Conservation (phyloP, 2,329 filamentous ascomycete species). For the Amphichorda felina region DNA sequence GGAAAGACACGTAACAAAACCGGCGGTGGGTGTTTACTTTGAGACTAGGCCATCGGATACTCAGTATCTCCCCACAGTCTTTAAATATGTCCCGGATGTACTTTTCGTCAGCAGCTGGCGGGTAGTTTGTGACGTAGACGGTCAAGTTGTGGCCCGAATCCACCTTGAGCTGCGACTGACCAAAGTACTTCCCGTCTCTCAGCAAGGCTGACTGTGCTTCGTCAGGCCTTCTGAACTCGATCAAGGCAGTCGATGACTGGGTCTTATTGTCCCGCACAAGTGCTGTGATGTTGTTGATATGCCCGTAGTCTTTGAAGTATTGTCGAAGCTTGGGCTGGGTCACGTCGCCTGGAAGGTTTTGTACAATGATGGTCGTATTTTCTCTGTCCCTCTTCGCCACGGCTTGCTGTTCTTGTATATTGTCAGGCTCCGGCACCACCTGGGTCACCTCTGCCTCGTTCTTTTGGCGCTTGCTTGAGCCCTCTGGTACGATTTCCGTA, state of each 20-base stretch:
- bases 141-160: conserved; percentile 66
- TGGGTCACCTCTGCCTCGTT: conserved; percentile 15
- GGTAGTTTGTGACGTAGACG: conserved; percentile 85
- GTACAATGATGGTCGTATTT: conserved; percentile 74
- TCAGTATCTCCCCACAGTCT: conserved; percentile 70
- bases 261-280: conserved; percentile 45
- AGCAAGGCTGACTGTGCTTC: conserved; percentile 74
- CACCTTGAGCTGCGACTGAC: conserved; percentile 62
- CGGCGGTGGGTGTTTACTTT: conserved; percentile 80
- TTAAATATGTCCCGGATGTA: conserved; percentile 59
- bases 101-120: conserved; percentile 59
- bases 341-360: conserved; percentile 58
- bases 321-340: conserved; percentile 66
- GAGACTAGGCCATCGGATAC: conserved; percentile 80
- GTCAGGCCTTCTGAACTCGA: conserved; percentile 75
- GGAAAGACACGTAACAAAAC: conserved; percentile 94
- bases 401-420: conserved; percentile 10
- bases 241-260: conserved; percentile 56
- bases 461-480: conserved; percentile 55
- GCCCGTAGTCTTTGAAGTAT: conserved; percentile 86
- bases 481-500: conserved; percentile 27
- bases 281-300: conserved; percentile 65
- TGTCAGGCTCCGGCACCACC: conserved; percentile 9
- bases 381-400: conserved; percentile 72
- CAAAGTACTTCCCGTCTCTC: conserved; percentile 69